Evolutionary conservation across 805 yeast species (phyloP).

Genomic region (Saccharomycopsis schoenii): DNA sequence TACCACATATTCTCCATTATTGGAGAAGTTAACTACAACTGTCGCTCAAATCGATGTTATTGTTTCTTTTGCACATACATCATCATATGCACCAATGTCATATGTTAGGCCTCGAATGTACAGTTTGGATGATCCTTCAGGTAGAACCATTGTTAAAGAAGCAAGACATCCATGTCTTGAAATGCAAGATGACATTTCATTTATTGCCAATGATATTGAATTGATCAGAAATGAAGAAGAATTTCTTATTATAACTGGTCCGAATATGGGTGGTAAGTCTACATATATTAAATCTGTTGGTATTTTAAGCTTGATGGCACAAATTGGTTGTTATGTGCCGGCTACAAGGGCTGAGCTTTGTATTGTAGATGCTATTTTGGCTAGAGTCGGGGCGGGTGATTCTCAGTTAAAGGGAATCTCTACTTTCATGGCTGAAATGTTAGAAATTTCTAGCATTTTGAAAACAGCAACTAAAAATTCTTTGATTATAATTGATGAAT

Average conservation of each 20-base stretch:
- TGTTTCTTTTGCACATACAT: conserved; percentile 73
- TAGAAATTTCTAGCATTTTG: conserved; percentile 83
- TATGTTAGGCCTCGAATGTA: conserved; percentile 68
- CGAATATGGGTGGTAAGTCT: conserved; percentile 97
- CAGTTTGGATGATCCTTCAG: conserved; percentile 34
- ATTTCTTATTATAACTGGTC: conserved; percentile 85
- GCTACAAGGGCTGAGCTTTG: conserved; percentile 68
- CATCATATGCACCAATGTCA: conserved; percentile 74
- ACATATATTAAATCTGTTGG: conserved; percentile 88
- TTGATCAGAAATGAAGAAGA: conserved; percentile 48
- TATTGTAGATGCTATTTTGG: conserved; percentile 82
- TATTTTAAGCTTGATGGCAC: conserved; percentile 77
- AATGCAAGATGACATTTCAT: conserved; percentile 80
- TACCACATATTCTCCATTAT: conserved; percentile 68
- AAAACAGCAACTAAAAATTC: conserved; percentile 72
- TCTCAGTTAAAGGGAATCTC: conserved; percentile 95
- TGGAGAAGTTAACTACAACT: conserved; percentile 54
- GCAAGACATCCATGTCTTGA: conserved; percentile 95
- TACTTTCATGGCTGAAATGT: conserved; percentile 94
- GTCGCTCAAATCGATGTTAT: conserved; percentile 78
- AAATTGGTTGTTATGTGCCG: conserved; percentile 85
- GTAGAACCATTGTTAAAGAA: conserved; percentile 49
- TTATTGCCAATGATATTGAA: conserved; percentile 83
- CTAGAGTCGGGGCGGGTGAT: conserved; percentile 98
- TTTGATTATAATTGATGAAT: conserved; percentile 82